Evolutionary conservation across 2,329 filamentous ascomycete species (phyloP).

Genomic region (Sporothrix mexicana): DNA sequence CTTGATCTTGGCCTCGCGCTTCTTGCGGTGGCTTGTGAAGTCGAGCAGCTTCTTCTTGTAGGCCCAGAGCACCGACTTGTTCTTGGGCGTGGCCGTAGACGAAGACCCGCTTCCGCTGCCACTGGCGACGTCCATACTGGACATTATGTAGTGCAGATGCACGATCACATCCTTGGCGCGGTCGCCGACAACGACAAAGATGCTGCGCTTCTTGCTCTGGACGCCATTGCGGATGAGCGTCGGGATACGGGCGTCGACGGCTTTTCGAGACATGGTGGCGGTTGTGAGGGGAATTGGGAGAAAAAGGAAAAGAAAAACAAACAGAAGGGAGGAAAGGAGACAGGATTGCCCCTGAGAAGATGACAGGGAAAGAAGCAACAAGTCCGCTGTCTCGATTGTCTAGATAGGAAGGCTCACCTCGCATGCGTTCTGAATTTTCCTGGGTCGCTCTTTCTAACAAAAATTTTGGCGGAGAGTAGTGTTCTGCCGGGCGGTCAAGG

Average conservation of each 20-base stretch:
- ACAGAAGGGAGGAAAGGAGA: neutral
- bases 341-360: slow-evolving; percentile 11
- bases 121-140: slow-evolving; percentile 59
- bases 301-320: neutral
- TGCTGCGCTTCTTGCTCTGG: slow-evolving; percentile 96
- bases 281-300: slow-evolving; percentile 31
- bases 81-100: slow-evolving; percentile 80
- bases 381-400: slow-evolving; percentile 5
- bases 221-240: slow-evolving; percentile 90
- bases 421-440: slow-evolving; percentile 24
- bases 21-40: slow-evolving; percentile 95
- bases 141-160: slow-evolving; percentile 89
- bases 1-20: slow-evolving; percentile 97
- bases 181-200: slow-evolving; percentile 96
- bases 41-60: slow-evolving; percentile 98
- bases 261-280: slow-evolving; percentile 64
- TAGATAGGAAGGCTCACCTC: slow-evolving; percentile 1
- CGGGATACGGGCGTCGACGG: slow-evolving; percentile 82
- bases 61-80: slow-evolving; percentile 93
- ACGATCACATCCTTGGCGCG: slow-evolving; percentile 96
- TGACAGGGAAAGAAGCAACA: slow-evolving; percentile 16
- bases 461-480: slow-evolving; percentile 38
- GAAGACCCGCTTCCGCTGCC: slow-evolving; percentile 18
- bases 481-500: slow-evolving; percentile 38
- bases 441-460: slow-evolving; percentile 21